These are phyloP conservation scores for Quercus alba DNA, from an alignment of 306 rosid genomes.

Conservation along the genomic window DNA sequence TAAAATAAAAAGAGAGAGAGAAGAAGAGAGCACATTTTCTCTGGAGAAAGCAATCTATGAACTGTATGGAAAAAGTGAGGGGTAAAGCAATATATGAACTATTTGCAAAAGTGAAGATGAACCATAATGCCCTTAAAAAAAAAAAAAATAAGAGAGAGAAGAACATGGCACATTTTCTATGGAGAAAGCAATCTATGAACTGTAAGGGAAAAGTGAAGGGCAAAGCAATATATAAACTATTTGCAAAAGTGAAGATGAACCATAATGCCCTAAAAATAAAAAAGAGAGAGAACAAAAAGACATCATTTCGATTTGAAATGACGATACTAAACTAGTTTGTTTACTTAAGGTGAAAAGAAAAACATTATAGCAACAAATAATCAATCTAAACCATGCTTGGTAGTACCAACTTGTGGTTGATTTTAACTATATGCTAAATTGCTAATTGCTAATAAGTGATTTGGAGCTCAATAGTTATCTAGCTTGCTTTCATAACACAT, in stretches of 20 bases:
- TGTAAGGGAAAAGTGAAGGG: constrained; percentile 17
- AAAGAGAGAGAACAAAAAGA: not conserved
- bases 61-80: constrained; percentile 16
- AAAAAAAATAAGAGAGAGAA: not conserved
- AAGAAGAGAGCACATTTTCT: constrained; percentile 28
- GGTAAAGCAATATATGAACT: constrained; percentile 5
- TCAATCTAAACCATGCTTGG: too few species aligned
- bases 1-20: not conserved
- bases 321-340: not conserved
- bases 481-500: too few species aligned
- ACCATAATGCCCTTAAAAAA: not conserved
- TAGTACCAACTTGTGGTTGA: too few species aligned
- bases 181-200: constrained; percentile 55
- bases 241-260: not conserved
- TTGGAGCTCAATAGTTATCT: too few species aligned
- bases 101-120: not conserved
- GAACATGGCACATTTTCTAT: constrained; percentile 29
- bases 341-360: not conserved
- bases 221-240: constrained; percentile 5
- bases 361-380: too few species aligned
- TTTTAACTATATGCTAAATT: too few species aligned
- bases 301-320: not conserved
- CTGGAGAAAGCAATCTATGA: constrained; percentile 54
- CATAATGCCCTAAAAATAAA: not conserved
- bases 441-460: too few species aligned